Percentiles rank a stretch among this genome's conserved stretches.
Evolutionary conservation across 192 early-diverging fungal genomes (phyloP).

Genomic region (Backusella circina): DNA sequence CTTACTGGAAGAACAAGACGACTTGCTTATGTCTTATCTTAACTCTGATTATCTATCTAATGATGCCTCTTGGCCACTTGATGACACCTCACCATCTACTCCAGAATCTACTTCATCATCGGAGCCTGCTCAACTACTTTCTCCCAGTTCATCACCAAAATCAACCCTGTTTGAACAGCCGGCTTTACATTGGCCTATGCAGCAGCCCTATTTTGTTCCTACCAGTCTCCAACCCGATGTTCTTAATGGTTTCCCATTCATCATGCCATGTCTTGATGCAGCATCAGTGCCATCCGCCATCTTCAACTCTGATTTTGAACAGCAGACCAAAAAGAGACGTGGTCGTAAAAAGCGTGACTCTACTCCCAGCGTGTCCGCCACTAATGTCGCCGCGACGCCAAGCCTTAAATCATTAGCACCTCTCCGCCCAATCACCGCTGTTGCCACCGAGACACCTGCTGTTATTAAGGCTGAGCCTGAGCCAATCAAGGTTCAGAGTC

Average conservation of each 20-base stretch:
- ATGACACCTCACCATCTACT: not conserved
- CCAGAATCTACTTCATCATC: constrained; percentile 4
- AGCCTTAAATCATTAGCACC: not conserved
- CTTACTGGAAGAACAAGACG: constrained; percentile 27
- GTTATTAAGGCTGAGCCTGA: not conserved
- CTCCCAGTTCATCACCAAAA: not conserved
- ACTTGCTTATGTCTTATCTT: constrained; percentile 27
- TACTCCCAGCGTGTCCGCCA: not conserved
- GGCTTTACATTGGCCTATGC: not conserved
- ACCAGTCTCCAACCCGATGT: not conserved
- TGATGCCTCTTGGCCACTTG: not conserved
- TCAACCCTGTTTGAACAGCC: not conserved
- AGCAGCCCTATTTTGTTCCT: not conserved
- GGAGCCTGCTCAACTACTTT: not conserved
- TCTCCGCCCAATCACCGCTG: not conserved
- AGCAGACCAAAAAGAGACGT: constrained; percentile 8
- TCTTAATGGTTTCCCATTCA: not conserved
- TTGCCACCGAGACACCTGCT: not conserved
- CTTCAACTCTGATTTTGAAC: constrained; percentile 15
- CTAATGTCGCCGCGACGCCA: not conserved
- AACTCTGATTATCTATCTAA: constrained; percentile 24
- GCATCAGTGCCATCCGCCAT: not conserved
- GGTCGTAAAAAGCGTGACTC: constrained; percentile 19
- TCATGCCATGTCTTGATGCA: not conserved
- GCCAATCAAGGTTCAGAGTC: not conserved